Percentiles rank a stretch among this genome's conserved stretches.
Evolutionary conservation across 2,329 filamentous ascomycete genomes (phyloP).

Genomic region (Neonectria punicea): DNA sequence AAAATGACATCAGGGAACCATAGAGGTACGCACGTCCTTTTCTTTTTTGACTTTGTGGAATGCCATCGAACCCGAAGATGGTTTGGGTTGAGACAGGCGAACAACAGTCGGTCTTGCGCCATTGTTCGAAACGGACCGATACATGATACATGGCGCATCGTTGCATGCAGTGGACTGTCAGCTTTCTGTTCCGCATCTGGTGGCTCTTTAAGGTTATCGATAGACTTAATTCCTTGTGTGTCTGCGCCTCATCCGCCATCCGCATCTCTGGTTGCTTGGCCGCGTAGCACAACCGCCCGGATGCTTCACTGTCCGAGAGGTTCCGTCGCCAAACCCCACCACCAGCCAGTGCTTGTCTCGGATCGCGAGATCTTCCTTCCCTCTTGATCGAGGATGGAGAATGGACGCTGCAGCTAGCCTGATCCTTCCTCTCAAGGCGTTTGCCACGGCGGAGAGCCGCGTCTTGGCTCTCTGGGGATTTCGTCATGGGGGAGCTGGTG

Average conservation of each 20-base stretch:
- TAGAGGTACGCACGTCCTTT: not conserved
- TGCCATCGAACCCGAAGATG: constrained; percentile 6
- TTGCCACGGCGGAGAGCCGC: not conserved
- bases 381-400: not conserved
- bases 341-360: not conserved
- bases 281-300: not conserved
- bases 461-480: constrained; percentile 6
- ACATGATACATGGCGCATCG: not conserved
- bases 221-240: constrained; percentile 31
- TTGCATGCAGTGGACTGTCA: not conserved
- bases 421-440: constrained; percentile 14
- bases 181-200: not conserved
- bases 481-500: constrained; percentile 26
- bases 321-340: not conserved
- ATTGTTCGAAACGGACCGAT: constrained; percentile 15
- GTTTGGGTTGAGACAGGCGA: not conserved
- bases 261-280: not conserved
- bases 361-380: not conserved
- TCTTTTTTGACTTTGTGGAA: constrained; percentile 1
- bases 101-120: not conserved
- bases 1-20: constrained; percentile 11
- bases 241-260: not conserved
- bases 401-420: constrained; percentile 31
- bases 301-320: not conserved
- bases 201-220: constrained; percentile 36